Base-by-base conservation (phyloP, 495 filamentous ascomycete genomes). In the Penicillium turbatum region DNA sequence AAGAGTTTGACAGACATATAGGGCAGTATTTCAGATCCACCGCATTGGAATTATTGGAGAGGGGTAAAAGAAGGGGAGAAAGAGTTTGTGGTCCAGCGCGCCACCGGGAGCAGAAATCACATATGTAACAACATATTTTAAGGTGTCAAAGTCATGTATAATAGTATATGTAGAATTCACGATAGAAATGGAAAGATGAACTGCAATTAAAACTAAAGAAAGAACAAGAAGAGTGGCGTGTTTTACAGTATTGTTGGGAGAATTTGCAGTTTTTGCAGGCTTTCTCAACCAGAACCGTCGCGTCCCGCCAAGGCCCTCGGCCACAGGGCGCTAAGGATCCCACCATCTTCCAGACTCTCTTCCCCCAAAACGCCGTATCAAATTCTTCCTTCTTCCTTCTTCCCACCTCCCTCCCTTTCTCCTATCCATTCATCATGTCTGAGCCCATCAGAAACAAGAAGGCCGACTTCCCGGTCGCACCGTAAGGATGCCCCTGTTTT, bases 361-460 rank as follows among this genome's bases (percentile, higher is more conserved):
- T 52, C 49, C 48, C 67, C 66, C 61, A 67, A 71, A 72, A 72
- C 67, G 65, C 63, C 56, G 59, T 69, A 71, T 71, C 70, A 69
- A 62, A 71, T 62, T 67, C 69, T 69, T 69, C 63, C 62, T 64
- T 62, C 62, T 64, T 62, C 50, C 57, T 62, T 60, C 55, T 61
- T 57, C 54, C 48, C 57, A 65, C 55, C 57, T 62, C 42, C 41
- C 48, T 35, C 40, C 37, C 32, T 44, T 44, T 45, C 30, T 30
- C 17, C 16, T 49, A 51, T 36, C 38, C 48, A 45, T 39, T 64
- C 71, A 78, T 41, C 63, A 95, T 95, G 90, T 90, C 90, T 66
- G 90, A 93, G 68, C 88, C 89, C 61, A 92, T 92, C 75, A 86
- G 86, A 67, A 91, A 91, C 73, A 92, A 92, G 79, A 90, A 89